Conservation (phyloP, 2,329 filamentous ascomycete species). For the Apiospora rasikravindrae region DNA sequence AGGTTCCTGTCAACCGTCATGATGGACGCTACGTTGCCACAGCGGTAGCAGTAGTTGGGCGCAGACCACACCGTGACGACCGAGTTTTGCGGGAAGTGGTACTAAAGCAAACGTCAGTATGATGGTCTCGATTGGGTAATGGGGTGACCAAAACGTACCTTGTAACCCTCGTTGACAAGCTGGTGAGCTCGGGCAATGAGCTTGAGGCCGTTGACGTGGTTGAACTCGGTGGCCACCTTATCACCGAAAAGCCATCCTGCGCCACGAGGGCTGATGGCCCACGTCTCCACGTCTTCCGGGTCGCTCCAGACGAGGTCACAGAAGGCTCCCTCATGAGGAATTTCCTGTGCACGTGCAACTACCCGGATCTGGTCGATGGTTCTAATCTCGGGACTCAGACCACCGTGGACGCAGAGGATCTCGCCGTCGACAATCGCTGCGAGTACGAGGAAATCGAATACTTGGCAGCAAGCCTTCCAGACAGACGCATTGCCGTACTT, state of each 20-base stretch:
- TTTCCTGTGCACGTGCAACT: slow-evolving; percentile 95
- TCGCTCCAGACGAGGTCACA: slow-evolving; percentile 98
- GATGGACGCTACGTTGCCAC: slow-evolving; percentile 95
- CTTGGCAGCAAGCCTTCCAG: slow-evolving; percentile 99
- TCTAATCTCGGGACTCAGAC: slow-evolving; percentile 86
- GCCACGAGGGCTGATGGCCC: slow-evolving; percentile 90
- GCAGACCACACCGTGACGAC: slow-evolving; percentile 99
- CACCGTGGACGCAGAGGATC: slow-evolving; percentile 97
- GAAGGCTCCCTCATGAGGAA: slow-evolving; percentile 97
- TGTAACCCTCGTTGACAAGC: slow-evolving; percentile 97
- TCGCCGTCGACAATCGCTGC: slow-evolving; percentile 98
- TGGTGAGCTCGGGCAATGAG: slow-evolving; percentile 98
- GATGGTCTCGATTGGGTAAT: slow-evolving; percentile 61
- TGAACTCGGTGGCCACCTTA: slow-evolving; percentile 96
- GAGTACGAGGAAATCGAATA: slow-evolving; percentile 97
- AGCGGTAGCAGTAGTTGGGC: slow-evolving; percentile 95
- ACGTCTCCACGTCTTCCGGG: slow-evolving; percentile 95
- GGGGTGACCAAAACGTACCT: slow-evolving; percentile 71
- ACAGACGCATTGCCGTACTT: slow-evolving; percentile 99
- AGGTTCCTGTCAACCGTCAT: slow-evolving; percentile 89
- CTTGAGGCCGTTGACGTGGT: slow-evolving; percentile 94
- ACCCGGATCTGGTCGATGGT: slow-evolving; percentile 99
- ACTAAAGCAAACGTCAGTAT: slow-evolving; percentile 55
- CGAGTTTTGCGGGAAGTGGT: slow-evolving; percentile 93
- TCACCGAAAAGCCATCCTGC: slow-evolving; percentile 98